Base-by-base conservation (phyloP, 441 rosid genomes). In the Erysimum cheiri region DNA sequence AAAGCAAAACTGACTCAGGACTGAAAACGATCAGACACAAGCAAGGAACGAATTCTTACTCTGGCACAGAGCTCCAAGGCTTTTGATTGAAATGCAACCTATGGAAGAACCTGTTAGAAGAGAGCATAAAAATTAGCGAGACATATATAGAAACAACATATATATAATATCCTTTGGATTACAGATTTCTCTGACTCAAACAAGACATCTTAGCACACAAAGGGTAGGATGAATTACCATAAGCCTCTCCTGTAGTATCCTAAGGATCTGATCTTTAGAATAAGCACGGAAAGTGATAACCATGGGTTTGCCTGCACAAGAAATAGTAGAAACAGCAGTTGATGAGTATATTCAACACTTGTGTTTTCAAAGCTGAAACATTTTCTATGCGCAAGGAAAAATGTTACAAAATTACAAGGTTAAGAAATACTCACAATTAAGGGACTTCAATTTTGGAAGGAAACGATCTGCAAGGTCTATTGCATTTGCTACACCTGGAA, bases 61-160 rank as follows among this genome's bases (percentile, higher is more conserved):
- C 99, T 89, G 52, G 98, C 96, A 72, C 99, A 92, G 13, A 94
- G 89, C 80, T 94, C 97, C 84, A 94, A 68, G 44, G 97, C 98
- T 69, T 85, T 91, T 47, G 85, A 84, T 64, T 92, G 89, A 81
- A 90, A 93, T 35, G 83, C 85, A 52, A 63, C 61, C 70, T 68
- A 80, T 64, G 93, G 85, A 64, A 91, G 81, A 54, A 56, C 87
- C 94, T 91, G 82, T 47, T 47, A 71, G 13, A 65, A 67, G 17
- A 66, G 19, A 41, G 57, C 3, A 29, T 31, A 13, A 40, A 29
- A 17, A 14, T 49, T 29, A 39, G 41, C 15, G 40, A 48, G 41
- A 13, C 32, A 64, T 28, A 44, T 7, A 47, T 3, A 47, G 35
- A 35, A 36, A 43, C 56, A 43, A 17, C 63, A 72, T 13, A 37